phyloP scores from a whole-genome alignment of 805 yeast species.

The Tetrapisispora pingtungensis region DNA sequence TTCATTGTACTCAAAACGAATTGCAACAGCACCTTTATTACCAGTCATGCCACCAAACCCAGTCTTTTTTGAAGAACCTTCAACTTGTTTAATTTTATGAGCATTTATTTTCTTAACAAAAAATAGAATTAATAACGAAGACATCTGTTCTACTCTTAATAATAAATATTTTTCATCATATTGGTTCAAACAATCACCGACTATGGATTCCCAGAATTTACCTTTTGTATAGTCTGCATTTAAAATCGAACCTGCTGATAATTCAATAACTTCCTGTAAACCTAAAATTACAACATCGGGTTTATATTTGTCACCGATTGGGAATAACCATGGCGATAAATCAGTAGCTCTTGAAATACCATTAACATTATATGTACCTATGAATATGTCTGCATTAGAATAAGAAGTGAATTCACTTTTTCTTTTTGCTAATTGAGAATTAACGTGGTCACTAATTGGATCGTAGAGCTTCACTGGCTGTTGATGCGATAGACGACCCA shows the following conservation, averaged over 20 bases:
- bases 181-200: conserved; percentile 52
- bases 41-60: conserved; percentile 97
- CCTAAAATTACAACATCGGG: conserved; percentile 88
- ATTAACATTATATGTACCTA: conserved; percentile 83
- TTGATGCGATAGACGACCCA: conserved; percentile 74
- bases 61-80: conserved; percentile 90
- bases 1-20: conserved; percentile 71
- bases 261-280: conserved; percentile 86
- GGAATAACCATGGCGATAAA: conserved; percentile 70
- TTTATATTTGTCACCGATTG: conserved; percentile 42
- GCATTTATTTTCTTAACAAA: conserved; percentile 46
- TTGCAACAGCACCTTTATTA: conserved; percentile 93
- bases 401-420: conserved; percentile 48
- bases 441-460: conserved; percentile 81
- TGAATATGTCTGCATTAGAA: conserved; percentile 52
- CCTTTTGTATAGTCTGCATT: conserved; percentile 77
- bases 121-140: conserved; percentile 55
- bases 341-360: conserved; percentile 56
- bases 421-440: conserved; percentile 39
- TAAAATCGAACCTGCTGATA: conserved; percentile 83
- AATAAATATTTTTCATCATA: conserved; percentile 47
- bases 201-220: conserved; percentile 64
- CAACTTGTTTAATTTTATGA: conserved; percentile 62
- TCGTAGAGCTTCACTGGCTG: conserved; percentile 66
- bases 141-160: conserved; percentile 64